These are phyloP conservation scores for Erysimum cheiri DNA, from an alignment of 441 rosid species.

Conservation along the genomic window DNA sequence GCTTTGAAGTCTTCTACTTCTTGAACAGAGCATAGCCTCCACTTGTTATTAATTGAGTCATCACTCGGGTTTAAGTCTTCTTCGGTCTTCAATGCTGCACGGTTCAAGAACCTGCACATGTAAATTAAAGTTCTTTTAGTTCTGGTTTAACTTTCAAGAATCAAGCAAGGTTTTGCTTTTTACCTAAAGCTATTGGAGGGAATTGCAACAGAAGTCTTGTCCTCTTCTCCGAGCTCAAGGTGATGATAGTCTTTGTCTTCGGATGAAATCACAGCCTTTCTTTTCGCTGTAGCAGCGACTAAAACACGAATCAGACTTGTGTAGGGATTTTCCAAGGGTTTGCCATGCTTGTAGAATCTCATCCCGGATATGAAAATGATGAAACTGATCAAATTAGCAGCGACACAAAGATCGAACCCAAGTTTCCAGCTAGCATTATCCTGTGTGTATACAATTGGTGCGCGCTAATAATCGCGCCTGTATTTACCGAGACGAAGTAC, in stretches of 20 bases:
- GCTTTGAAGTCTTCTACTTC: conserved; percentile 70
- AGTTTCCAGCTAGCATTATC: conserved; percentile 61
- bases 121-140: background rate
- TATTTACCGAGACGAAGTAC: conserved; percentile 48
- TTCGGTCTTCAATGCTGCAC: conserved; percentile 54
- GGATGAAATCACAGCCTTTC: conserved; percentile 39
- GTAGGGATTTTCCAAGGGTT: conserved; percentile 60
- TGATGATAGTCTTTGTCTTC: conserved; percentile 40
- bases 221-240: background rate
- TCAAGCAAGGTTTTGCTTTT: background rate
- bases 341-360: conserved; percentile 46
- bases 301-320: conserved; percentile 51
- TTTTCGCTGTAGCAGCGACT: conserved; percentile 46
- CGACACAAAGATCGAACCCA: conserved; percentile 51
- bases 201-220: background rate
- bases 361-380: conserved; percentile 47
- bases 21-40: conserved; percentile 32
- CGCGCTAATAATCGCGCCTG: conserved; percentile 10
- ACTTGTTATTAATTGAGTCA: background rate
- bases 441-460: conserved; percentile 48
- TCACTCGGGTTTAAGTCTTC: conserved; percentile 36
- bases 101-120: conserved; percentile 50
- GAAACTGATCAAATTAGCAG: conserved; percentile 45
- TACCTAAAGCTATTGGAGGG: conserved; percentile 44
- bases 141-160: background rate